phyloP scores from a whole-genome alignment of 208 protist species.

The Kentomonas sorsogonicus region DNA sequence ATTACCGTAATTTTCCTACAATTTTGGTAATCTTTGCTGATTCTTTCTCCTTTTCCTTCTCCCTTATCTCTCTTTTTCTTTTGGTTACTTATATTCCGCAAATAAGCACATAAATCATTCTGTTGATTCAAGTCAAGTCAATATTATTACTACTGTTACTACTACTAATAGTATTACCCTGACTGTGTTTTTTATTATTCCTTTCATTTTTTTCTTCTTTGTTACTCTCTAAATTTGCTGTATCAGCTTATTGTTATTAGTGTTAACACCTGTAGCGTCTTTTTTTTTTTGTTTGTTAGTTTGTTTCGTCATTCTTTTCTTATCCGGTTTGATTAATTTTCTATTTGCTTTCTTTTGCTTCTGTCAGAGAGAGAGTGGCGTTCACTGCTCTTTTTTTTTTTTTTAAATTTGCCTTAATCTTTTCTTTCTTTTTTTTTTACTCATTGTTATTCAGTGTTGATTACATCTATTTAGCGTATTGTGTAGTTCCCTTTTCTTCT shows the following conservation, averaged over 20 bases:
- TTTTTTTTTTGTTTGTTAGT: constrained; percentile 10
- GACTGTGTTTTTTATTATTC: background rate
- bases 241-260: background rate
- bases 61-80: too few relatives aligned
- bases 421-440: background rate
- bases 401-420: background rate
- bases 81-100: too few relatives aligned
- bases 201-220: background rate
- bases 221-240: background rate
- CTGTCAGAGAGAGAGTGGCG: background rate
- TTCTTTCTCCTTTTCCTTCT: too few relatives aligned
- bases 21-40: too few relatives aligned
- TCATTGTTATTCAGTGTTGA: background rate
- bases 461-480: background rate
- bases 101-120: too few relatives aligned
- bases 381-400: background rate
- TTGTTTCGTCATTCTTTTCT: constrained; percentile 3
- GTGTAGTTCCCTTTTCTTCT: constrained; percentile 7
- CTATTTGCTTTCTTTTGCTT: constrained; percentile 1
- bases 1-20: too few relatives aligned
- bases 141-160: too few relatives aligned
- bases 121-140: too few relatives aligned
- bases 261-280: background rate
- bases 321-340: background rate
- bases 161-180: too few relatives aligned